These are phyloP conservation scores for Entomortierella parvispora DNA, from an alignment of 192 early-diverging fungal species.

Conservation along the genomic window DNA sequence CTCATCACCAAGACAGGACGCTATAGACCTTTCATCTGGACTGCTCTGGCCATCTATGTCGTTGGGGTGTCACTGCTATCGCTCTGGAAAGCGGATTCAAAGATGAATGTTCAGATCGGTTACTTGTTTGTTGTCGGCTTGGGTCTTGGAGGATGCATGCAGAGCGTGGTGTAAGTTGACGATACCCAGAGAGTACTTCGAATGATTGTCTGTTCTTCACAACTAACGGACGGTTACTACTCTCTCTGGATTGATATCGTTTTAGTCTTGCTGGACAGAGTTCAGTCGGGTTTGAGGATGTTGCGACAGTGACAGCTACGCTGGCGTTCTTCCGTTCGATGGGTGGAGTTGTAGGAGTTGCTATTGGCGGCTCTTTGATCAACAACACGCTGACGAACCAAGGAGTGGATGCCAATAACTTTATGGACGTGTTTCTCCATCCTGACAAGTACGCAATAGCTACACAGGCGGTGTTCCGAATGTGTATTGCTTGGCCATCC, in stretches of 20 bases:
- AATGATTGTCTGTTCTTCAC: neutral
- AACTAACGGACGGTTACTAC: no score
- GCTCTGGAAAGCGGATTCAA: constrained; percentile 58
- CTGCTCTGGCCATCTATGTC: constrained; percentile 67
- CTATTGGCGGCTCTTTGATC: constrained; percentile 54
- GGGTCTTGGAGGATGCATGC: constrained; percentile 80
- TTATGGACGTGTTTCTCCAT: constrained; percentile 2
- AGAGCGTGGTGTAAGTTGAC: constrained; percentile 71
- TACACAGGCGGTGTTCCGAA: constrained; percentile 21
- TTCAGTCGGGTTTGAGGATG: constrained; percentile 64
- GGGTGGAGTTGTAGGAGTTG: constrained; percentile 41
- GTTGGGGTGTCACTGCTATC: constrained; percentile 70
- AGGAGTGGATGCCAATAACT: constrained; percentile 26
- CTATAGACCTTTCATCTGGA: constrained; percentile 66
- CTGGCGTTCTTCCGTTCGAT: constrained; percentile 68
- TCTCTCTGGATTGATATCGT: neutral
- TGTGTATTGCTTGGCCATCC: constrained; percentile 39
- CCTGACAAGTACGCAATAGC: constrained; percentile 33
- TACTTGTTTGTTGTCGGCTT: constrained; percentile 76
- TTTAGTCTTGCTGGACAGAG: constrained; percentile 70
- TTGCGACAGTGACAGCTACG: constrained; percentile 74
- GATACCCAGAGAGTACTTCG: no score
- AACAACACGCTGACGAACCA: constrained; percentile 51
- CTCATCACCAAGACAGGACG: constrained; percentile 60
- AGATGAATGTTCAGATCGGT: constrained; percentile 62